Evolutionary conservation across 495 filamentous ascomycete genomes (phyloP), one percentile per base, ranked within the genome.

Genomic region (Penicillium paradoxum): DNA sequence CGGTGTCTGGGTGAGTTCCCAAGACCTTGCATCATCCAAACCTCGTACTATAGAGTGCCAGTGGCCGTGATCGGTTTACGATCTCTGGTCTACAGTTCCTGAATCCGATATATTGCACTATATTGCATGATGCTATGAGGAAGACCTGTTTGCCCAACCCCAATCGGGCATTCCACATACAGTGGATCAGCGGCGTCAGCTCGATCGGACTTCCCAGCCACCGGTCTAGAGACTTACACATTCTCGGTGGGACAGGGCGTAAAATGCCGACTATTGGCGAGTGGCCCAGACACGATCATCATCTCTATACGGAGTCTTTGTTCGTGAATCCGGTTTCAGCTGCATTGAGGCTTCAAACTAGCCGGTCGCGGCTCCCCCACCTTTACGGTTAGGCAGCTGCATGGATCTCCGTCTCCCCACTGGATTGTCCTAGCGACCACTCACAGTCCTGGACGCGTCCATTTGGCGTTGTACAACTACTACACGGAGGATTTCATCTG

Each of bases 161-260:
- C 36, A 33, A 39, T 42, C 37, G 33, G 54, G 56, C 19, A 55
- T 59, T 46, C 17, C 53, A 24, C 57, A 46, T 50, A 33, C 36
- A 36, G 60, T 65, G 63, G 63, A 60, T 53, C 48, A 32, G 45
- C 58, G 44, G 58, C 24, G 24, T 27, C 55, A 64, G 56, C 62
- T 62, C 49, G 42, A 56, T 57, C 56, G 50, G 33, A 21, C 24
- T 55, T 41, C 60, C 63, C 63, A 66, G 63, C 63, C 63, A 66
- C 63, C 60, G 19, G 57, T 57, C 54, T 57, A 57, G 50, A 52
- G 27, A 47, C 58, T 52, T 51, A 51, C 51, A 34, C 56, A 65
- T 65, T 59, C 53, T 43, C 14, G 53, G 27, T 45, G 37, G 41
- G 49, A 54, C 56, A 53, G 37, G 43, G 54, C 49, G 17, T 27